Evolutionary conservation across 1,284 basidiomycete genomes (phyloP), one percentile per base, ranked within the genome.

Genomic region (Athelia psychrophila): DNA sequence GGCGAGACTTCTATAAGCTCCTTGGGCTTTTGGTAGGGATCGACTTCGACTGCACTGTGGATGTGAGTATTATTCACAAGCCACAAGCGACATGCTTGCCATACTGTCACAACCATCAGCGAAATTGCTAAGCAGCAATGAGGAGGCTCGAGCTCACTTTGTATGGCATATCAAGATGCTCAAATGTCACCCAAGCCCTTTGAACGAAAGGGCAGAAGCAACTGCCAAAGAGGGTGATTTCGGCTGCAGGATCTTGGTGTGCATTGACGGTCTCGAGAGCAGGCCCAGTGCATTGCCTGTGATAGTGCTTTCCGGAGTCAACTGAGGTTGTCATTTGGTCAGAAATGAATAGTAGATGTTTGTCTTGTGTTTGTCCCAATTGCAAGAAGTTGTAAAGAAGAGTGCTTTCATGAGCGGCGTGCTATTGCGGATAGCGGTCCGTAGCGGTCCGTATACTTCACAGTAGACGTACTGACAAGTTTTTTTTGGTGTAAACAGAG

Each of bases 151-250:
- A 22, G 19, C 63, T 47, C 54, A 83, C 84, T 60, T 77, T 74
- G 67, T 89, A 88, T 15, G 78, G 76, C 40, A 86, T 76, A 1
- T 74, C 73, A n/a, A 86, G 75, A 54, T 76, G 75, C 63, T 88
- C 86, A 35, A 88, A 72, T 0, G 81, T 77, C 8, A 82, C 73
- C 87, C 86, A 89, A 2, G 81, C 85, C 22, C 86, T 71, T 60
- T 89, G 86, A 2, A 88, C 86, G 59, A 88, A 89, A 0, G 86
- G 86, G 63, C 86, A 88, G 61, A 89, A 88, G 63, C 84, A 86
- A 51, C 81, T 79, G 5, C 77, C 85, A 58, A 86, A 89, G 10
- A 89, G 70, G 0, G 83, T 86, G 58, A 87, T 79, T 50, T 80
- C 76, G 58, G 78, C 63, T 16, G 69, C 64, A 6, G 27, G 27